phyloP scores from a whole-genome alignment of 495 filamentous ascomycete species.

The Parmelia sp. region DNA sequence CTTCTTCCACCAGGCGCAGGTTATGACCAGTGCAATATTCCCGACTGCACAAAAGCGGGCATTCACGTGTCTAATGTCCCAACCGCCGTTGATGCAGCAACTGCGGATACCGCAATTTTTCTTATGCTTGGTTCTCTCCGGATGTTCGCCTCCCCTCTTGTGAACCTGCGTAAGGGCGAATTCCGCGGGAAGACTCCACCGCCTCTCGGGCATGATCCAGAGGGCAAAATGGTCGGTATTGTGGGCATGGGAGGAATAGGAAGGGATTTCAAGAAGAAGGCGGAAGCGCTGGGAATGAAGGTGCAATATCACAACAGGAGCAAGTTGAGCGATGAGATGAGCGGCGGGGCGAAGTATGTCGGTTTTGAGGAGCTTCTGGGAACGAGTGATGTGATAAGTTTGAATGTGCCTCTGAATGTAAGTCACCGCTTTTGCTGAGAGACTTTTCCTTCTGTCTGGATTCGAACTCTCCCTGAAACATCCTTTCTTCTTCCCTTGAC shows the following conservation, averaged over 20 bases:
- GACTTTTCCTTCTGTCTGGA: background rate
- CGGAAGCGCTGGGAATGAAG: constrained; percentile 57
- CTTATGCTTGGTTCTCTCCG: constrained; percentile 72
- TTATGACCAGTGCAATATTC: constrained; percentile 72
- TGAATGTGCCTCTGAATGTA: constrained; percentile 73
- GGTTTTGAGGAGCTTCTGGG: constrained; percentile 60
- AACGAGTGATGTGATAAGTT: constrained; percentile 64
- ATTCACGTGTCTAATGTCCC: constrained; percentile 78
- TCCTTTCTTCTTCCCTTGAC: constrained; percentile 16
- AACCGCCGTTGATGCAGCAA: constrained; percentile 71
- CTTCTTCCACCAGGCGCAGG: constrained; percentile 51
- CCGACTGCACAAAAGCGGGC: constrained; percentile 57
- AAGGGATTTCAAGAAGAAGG: constrained; percentile 49
- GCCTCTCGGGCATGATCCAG: constrained; percentile 54
- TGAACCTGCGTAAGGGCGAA: constrained; percentile 51
- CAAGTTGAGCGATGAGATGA: constrained; percentile 47
- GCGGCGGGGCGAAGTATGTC: constrained; percentile 59
- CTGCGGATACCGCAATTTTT: constrained; percentile 71
- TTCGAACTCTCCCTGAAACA: background rate
- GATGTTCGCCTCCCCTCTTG: constrained; percentile 59
- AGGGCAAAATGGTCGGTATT: constrained; percentile 64
- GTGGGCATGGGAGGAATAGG: constrained; percentile 89
- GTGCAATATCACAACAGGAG: constrained; percentile 64
- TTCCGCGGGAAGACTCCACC: constrained; percentile 48
- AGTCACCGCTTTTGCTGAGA: constrained; percentile 26